Evolutionary conservation across 441 rosid species (phyloP), one percentile per base, ranked within the genome.

Genomic region (Jatropha multifida): DNA sequence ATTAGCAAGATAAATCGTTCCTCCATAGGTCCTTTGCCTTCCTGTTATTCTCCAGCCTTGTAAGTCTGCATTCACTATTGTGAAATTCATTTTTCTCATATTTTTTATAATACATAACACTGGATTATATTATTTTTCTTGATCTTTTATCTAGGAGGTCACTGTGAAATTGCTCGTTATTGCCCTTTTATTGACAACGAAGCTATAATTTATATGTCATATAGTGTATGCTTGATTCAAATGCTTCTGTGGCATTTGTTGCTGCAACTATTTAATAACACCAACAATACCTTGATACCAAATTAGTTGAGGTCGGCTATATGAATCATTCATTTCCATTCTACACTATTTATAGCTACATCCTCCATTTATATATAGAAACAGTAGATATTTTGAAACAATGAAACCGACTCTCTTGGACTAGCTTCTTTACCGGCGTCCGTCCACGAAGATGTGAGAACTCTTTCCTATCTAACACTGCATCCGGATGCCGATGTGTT

Each of bases 1-100:
- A 94, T 92, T 76, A 91, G 97, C 87, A 94, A 94, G 93, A 94
- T 94, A 84, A 94, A 94, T 70, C 97, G 94, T 70, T 94, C 98
- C 67, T 94, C 97, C 18, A 92, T 94, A 72, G 98, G 97, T 54
- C 97, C 97, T 59, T 78, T 94, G 80, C 98, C 98, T 52, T 65
- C 97, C 17, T 92, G 97, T 87, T 94, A 94, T 77, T 91, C 98
- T 15, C 97, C 97, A 64, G 87, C 96, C 63, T 83, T 94, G 97
- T 94, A 89, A 85, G 98, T 85, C 54, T 77, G 61, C 26, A 68
- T 72, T 27, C 65, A 14, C 63, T 66, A 18, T 64, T 75, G 4
- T 55, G 20, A 59, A 63, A 72, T 59, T 66, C 62, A 59, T 56
- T 73, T 72, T 65, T 80, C 20, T 76, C 11, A 12, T 75, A 55